These are phyloP conservation scores for Nemania abortiva DNA, from an alignment of 2,329 filamentous ascomycete genomes.

Conservation along the genomic window DNA sequence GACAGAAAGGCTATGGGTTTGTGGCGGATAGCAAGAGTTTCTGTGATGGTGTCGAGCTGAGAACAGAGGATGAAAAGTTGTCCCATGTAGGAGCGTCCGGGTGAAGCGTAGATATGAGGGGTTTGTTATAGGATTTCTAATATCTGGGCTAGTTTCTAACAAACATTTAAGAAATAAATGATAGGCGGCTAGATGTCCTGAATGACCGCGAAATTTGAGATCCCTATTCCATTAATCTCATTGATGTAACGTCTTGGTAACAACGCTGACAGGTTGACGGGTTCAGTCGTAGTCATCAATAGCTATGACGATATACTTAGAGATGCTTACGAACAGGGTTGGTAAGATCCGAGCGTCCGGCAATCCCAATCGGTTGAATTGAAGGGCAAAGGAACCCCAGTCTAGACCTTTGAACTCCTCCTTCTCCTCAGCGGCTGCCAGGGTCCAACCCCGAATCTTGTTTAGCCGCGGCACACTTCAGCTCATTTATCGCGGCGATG, in stretches of 20 bases:
- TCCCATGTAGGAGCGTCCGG: not conserved
- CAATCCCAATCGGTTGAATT: slow-evolving; percentile 23
- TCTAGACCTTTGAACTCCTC: not conserved
- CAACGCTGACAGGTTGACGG: not conserved
- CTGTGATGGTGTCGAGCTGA: slow-evolving; percentile 14
- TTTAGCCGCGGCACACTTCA: slow-evolving; percentile 33
- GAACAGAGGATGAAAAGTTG: slow-evolving; percentile 6
- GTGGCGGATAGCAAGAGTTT: slow-evolving; percentile 42
- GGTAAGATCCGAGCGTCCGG: not conserved
- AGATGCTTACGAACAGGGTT: slow-evolving; percentile 4
- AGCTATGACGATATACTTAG: not conserved
- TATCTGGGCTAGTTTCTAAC: not conserved
- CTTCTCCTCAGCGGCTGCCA: slow-evolving; percentile 16
- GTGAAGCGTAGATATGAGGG: not conserved
- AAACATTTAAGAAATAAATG: not conserved
- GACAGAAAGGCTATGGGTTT: slow-evolving; percentile 41
- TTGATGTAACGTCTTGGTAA: not conserved
- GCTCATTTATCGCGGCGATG: slow-evolving; percentile 12
- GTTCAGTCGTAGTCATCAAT: not conserved
- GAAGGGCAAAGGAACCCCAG: slow-evolving; percentile 3
- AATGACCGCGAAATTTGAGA: not conserved
- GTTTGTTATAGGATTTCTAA: not conserved
- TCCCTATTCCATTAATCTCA: not conserved
- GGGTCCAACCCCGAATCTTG: slow-evolving; percentile 4
- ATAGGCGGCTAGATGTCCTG: not conserved